Evolutionary conservation across 306 rosid species (phyloP).

Genomic region (Trifolium dubium): DNA sequence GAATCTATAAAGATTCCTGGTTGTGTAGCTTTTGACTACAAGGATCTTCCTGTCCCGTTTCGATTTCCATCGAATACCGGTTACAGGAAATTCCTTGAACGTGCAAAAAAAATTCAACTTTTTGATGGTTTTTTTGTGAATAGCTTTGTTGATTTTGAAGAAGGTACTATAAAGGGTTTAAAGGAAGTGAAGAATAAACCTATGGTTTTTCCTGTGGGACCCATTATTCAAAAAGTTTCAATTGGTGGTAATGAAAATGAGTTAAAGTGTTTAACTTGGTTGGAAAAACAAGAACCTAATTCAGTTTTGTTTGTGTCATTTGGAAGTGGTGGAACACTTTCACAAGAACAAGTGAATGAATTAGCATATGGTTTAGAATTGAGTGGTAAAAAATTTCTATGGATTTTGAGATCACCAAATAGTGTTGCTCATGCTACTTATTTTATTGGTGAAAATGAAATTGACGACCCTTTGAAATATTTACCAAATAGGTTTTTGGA

Average conservation of each 20-base stretch:
- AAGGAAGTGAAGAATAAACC: slow-evolving; percentile 21
- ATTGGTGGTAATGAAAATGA: slow-evolving; percentile 13
- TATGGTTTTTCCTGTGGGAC: slow-evolving; percentile 43
- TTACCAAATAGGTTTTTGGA: slow-evolving; percentile 39
- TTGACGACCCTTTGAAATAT: slow-evolving; percentile 37
- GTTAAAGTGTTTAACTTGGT: slow-evolving; percentile 38
- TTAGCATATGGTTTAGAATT: slow-evolving; percentile 45
- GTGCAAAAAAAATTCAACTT: not conserved
- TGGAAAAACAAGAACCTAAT: slow-evolving; percentile 37
- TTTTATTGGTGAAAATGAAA: not conserved
- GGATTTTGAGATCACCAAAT: slow-evolving; percentile 45
- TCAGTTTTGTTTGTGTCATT: slow-evolving; percentile 46
- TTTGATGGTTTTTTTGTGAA: slow-evolving; percentile 42
- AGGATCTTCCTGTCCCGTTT: slow-evolving; percentile 36
- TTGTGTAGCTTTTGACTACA: slow-evolving; percentile 9
- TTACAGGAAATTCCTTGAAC: slow-evolving; percentile 21
- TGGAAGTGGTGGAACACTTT: slow-evolving; percentile 31
- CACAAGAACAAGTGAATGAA: slow-evolving; percentile 39
- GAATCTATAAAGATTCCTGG: slow-evolving; percentile 39
- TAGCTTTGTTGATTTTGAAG: slow-evolving; percentile 35
- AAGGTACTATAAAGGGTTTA: slow-evolving; percentile 6
- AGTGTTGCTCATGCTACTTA: slow-evolving; percentile 9
- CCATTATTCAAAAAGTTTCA: slow-evolving; percentile 39
- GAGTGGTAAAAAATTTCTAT: slow-evolving; percentile 41
- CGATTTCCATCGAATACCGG: slow-evolving; percentile 1